Conservation (phyloP, 2,329 filamentous ascomycete species). For the Venturia effusa region DNA sequence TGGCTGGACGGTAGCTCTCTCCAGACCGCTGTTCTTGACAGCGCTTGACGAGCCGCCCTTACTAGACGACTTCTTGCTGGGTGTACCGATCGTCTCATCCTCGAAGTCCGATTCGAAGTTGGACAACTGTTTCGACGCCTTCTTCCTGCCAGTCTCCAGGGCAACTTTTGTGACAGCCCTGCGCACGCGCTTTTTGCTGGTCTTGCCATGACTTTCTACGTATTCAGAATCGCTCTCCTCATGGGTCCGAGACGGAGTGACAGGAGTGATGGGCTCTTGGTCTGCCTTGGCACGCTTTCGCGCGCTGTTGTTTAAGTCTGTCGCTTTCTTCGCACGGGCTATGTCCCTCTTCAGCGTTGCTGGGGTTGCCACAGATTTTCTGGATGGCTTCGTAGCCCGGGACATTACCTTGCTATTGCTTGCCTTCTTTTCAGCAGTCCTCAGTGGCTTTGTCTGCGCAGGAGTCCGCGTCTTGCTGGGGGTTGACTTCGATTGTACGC, state of each 20-base stretch:
- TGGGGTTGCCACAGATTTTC: background rate
- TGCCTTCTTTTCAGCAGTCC: background rate
- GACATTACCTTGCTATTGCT: background rate
- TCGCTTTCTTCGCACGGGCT: background rate
- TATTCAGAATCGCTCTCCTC: conserved; percentile 5
- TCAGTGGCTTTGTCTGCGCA: background rate
- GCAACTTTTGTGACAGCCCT: background rate
- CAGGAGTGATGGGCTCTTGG: background rate
- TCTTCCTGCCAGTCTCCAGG: background rate
- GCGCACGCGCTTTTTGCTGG: background rate
- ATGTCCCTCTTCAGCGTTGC: background rate
- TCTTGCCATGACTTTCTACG: background rate
- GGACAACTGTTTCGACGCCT: background rate
- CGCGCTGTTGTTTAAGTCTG: background rate
- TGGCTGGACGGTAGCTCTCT: background rate
- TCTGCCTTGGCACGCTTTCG: background rate
- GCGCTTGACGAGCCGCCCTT: background rate
- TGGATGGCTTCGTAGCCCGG: background rate
- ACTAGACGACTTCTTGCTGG: background rate
- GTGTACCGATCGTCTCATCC: background rate
- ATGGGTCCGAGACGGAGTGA: background rate
- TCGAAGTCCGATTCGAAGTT: background rate
- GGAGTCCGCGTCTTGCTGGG: background rate
- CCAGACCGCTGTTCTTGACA: background rate
- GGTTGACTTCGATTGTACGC: background rate